Evolutionary conservation across 2,329 filamentous ascomycete genomes (phyloP).

Genomic region (Orbilia blumenaviensis): DNA sequence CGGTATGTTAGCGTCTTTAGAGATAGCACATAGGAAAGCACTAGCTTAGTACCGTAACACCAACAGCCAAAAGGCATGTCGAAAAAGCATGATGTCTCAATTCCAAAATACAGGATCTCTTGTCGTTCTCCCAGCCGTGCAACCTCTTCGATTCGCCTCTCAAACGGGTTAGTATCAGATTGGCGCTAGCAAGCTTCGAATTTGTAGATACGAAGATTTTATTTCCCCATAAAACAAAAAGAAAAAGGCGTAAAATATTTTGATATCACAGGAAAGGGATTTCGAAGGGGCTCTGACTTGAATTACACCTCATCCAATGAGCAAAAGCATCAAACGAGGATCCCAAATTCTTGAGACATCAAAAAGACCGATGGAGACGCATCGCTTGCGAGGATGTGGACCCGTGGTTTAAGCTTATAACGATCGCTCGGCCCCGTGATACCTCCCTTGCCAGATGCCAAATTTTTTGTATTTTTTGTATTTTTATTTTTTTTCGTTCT

Average conservation of each 20-base stretch:
- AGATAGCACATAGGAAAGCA: not conserved
- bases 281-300: not conserved
- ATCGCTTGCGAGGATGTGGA: slow-evolving; percentile 9
- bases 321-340: slow-evolving; percentile 33
- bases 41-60: slow-evolving; percentile 27
- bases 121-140: slow-evolving; percentile 24
- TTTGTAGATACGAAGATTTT: slow-evolving; percentile 23
- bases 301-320: slow-evolving; percentile 28
- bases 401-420: slow-evolving; percentile 38
- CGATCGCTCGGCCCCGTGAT: slow-evolving; percentile 24
- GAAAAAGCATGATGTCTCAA: slow-evolving; percentile 30
- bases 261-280: not conserved
- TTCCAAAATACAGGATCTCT: not conserved
- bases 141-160: slow-evolving; percentile 1
- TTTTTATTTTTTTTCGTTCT: too few relatives aligned
- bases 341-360: slow-evolving; percentile 9
- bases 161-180: slow-evolving; percentile 8
- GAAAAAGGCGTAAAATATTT: not conserved
- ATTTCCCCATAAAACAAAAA: not conserved
- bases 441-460: not conserved
- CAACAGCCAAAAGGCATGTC: slow-evolving; percentile 6
- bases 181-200: slow-evolving; percentile 14
- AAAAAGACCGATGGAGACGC: slow-evolving; percentile 17
- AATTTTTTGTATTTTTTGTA: not conserved
- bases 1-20: slow-evolving; percentile 1